These are phyloP conservation scores for Phyllosticta capitalensis DNA, from an alignment of 2,329 filamentous ascomycete species.

Conservation along the genomic window DNA sequence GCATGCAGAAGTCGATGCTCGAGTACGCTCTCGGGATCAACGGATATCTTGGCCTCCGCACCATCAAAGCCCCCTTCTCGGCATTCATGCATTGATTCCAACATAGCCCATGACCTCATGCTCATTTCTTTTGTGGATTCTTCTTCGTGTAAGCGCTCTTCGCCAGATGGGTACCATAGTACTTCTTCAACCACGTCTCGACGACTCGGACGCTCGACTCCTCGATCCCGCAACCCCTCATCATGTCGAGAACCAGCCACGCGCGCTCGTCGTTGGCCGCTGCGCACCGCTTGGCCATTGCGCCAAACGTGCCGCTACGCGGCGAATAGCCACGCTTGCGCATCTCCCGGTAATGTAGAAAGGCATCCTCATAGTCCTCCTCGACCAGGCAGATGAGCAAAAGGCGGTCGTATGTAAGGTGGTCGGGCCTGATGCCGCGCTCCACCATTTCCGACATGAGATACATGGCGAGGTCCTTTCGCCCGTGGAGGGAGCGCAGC, in stretches of 20 bases:
- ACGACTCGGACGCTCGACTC: neutral
- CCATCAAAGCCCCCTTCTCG: neutral
- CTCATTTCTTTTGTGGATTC: neutral
- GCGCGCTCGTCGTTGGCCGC: constrained; percentile 22
- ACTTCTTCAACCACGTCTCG: constrained; percentile 1
- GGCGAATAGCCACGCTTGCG: constrained; percentile 18
- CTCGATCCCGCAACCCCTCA: constrained; percentile 13
- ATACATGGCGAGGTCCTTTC: constrained; percentile 50
- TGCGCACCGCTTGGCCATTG: constrained; percentile 20
- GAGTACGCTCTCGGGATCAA: neutral
- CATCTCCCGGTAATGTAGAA: constrained; percentile 45
- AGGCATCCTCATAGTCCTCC: constrained; percentile 34
- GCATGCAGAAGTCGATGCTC: neutral
- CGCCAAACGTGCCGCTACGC: constrained; percentile 24
- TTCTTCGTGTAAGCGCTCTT: neutral
- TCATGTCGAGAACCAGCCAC: constrained; percentile 22
- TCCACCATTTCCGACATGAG: constrained; percentile 53
- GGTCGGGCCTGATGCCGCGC: constrained; percentile 44
- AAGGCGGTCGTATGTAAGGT: constrained; percentile 53
- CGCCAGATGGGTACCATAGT: neutral
- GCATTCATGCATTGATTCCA: neutral
- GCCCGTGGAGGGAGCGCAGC: constrained; percentile 40
- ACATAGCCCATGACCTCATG: neutral
- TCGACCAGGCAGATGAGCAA: constrained; percentile 45
- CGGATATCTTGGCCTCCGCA: neutral